Evolutionary conservation across 1,139 yeast species (phyloP).

Genomic region (Candida labiduridarum): DNA sequence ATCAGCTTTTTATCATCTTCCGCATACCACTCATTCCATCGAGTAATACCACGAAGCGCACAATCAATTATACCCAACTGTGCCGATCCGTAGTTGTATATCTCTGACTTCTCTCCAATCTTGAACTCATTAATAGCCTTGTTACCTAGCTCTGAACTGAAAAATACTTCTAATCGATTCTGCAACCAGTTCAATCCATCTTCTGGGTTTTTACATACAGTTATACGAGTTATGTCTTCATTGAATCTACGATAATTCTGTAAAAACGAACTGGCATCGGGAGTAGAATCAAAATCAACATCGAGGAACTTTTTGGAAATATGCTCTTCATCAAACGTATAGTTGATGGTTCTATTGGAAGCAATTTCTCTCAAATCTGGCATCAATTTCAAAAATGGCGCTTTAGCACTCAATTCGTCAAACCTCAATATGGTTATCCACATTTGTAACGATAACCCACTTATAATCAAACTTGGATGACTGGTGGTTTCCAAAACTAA

Average conservation of each 20-base stretch:
- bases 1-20: constrained; percentile 64
- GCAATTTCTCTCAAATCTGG: constrained; percentile 75
- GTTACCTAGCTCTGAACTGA: constrained; percentile 72
- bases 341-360: constrained; percentile 77
- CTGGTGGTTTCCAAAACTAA: constrained; percentile 79
- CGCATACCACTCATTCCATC: constrained; percentile 93
- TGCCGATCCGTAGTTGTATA: constrained; percentile 75
- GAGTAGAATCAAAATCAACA: constrained; percentile 83
- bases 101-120: constrained; percentile 64
- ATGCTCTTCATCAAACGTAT: constrained; percentile 66
- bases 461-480: constrained; percentile 85
- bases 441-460: constrained; percentile 88
- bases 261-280: constrained; percentile 79
- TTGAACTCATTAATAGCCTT: constrained; percentile 59
- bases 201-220: constrained; percentile 83
- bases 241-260: constrained; percentile 80
- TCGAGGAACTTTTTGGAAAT: constrained; percentile 67
- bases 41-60: constrained; percentile 86
- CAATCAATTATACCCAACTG: constrained; percentile 89
- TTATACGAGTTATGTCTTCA: constrained; percentile 88
- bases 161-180: constrained; percentile 68
- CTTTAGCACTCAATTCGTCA: constrained; percentile 64
- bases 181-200: constrained; percentile 85
- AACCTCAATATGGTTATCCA: constrained; percentile 91
- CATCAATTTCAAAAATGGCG: constrained; percentile 52